Percentiles rank a stretch among this genome's conserved stretches.
Conservation (phyloP, 139 green algal genomes). For the Pedinophyceae sp. region DNA sequence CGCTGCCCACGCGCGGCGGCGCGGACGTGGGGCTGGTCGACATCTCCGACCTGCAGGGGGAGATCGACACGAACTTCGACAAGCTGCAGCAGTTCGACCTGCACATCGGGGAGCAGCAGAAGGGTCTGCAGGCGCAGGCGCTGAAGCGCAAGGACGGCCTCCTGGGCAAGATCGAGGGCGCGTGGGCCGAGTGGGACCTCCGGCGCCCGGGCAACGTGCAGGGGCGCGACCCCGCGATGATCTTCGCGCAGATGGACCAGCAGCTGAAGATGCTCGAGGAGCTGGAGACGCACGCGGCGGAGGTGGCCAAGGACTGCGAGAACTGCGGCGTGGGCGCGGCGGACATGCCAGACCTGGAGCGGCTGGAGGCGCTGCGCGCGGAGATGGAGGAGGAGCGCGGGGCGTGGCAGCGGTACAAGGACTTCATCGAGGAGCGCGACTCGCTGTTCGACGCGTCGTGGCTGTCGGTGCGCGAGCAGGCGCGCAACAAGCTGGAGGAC, state of each 20-base stretch:
- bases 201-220: constrained; percentile 10
- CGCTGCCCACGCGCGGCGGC: no score
- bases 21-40: constrained; percentile 27
- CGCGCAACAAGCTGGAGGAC: constrained; percentile 46
- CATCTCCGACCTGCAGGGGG: constrained; percentile 42
- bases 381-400: constrained; percentile 14
- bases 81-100: constrained; percentile 30
- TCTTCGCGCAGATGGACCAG: constrained; percentile 48
- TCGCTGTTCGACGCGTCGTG: constrained; percentile 45
- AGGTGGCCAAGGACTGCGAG: constrained; percentile 35
- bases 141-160: constrained; percentile 44
- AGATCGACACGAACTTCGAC: constrained; percentile 6
- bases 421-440: constrained; percentile 41
- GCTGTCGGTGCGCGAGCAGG: constrained; percentile 46
- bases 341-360: constrained; percentile 32
- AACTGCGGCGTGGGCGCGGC: constrained; percentile 37
- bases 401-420: constrained; percentile 25
- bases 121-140: constrained; percentile 27
- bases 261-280: constrained; percentile 12
- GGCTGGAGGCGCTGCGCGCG: constrained; percentile 37
- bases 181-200: not conserved
- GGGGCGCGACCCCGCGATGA: constrained; percentile 34
- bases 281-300: constrained; percentile 20
- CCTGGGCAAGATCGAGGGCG: not conserved
- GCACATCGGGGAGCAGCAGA: constrained; percentile 45